Evolutionary conservation across 2,329 filamentous ascomycete species (phyloP), one percentile per base, ranked within the genome.

Genomic region (Colletotrichum tofieldiae): DNA sequence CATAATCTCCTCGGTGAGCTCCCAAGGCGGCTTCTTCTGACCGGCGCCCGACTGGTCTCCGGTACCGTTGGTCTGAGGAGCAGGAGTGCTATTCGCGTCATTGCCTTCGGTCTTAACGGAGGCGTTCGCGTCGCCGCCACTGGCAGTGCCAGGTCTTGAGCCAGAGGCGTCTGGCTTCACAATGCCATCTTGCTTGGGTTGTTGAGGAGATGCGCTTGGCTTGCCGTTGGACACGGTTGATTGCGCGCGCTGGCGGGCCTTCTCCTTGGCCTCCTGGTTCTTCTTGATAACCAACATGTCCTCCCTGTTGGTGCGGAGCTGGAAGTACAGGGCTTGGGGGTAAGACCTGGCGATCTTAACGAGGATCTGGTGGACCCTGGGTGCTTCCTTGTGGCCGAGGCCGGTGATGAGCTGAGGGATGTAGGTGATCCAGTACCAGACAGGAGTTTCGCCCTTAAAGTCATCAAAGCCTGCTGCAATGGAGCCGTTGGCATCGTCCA

Each of bases 351-450:
- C 96, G 79, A 99, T 94, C 86, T 96, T 97, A 32, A 94, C 89
- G 23, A 99, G 88, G 61, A 99, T 94, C 62, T 91, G 90, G 80
- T 96, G 93, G 55, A 96, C 94, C 59, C 97, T 93, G 5, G 92
- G 91, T 16, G 95, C 96, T 82, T 99, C 97, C 77, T 96, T 95
- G 79, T 98, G 93, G 2, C 94, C 94, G 62, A 99, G 87, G 64
- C 96, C 96, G 54, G 94, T 96, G 41, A 99, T 90, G 52, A 99
- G 88, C 82, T 99, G 96, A 23, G 96, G 96, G 75, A 99, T 98
- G 81, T 97, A 99, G 0, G 96, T 98, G 76, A 98, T 98, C 96
- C 96, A 99, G 84, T 98, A 99, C 96, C 96, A 99, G 16, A 97
- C 94, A 0, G 95, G 95, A 2, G 95, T 97, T 77, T 99, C 97